Evolutionary conservation across 164 flowering plant genomes (phyloP), one percentile per base, ranked within the genome.

Genomic region (Cinnamomum chago): DNA sequence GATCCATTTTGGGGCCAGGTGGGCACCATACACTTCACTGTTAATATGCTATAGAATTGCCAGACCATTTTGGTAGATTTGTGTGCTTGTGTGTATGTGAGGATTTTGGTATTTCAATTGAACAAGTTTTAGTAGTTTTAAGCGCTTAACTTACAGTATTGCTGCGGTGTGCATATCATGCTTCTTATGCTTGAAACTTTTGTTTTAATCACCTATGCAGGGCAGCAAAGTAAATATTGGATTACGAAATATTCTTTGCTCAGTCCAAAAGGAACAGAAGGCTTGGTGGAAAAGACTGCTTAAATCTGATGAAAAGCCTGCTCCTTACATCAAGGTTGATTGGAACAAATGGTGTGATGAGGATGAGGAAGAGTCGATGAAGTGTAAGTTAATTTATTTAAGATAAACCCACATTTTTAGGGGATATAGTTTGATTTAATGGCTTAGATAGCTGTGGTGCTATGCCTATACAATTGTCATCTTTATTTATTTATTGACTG

Each of bases 341-440:
- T 95, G 99, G 99, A 90, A 93, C 83, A 93, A 86, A 78, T 95
- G 96, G 96, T 84, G 89, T 77, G 99, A 95, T 77, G 97, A 95
- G 80, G 98, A 93, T 83, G 99, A 92, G 24, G 95, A 89, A 81
- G 88, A 88, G 64, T 75, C 84, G 50, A 65, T 23, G 58, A 72
- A 78, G 20, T 84, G 94, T 88, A 83, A 90, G 92, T 84, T 60
- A 30, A 58, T 58, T n/a, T 58, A 3, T 55, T 17, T 55, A 55
- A 15, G n/a, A 20, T 55, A 55, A 55, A 20, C 20, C n/a, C n/a
- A 15, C n/a, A 15, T 55, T 55, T 55, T 55, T 55, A 14, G 17
- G 5, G 17, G 60, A 55, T 55, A 14, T 55, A 14, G 60, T 55
- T 13, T 55, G 17, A 55, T 55, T 55, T 15, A 20, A 14, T 55